Conservation (phyloP, 2,329 filamentous ascomycete species). For the Fusarium transvaalense region DNA sequence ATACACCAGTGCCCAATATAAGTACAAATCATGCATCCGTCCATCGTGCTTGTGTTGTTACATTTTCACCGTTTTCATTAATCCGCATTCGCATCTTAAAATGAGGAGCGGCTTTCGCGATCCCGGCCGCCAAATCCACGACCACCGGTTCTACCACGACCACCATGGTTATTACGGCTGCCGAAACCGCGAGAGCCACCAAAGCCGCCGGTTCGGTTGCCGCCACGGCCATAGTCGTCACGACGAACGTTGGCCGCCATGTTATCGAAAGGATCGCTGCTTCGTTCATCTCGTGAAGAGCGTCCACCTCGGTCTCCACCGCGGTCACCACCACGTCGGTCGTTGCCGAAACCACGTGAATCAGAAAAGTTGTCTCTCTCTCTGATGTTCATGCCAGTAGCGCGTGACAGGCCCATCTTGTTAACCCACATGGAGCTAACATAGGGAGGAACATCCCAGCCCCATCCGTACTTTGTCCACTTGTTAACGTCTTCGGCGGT, state of each 20-base stretch:
- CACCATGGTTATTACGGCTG: not conserved
- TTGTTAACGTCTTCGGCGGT: conserved; percentile 65
- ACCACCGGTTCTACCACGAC: conserved; percentile 20
- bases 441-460: conserved; percentile 62
- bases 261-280: conserved; percentile 43
- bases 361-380: conserved; percentile 10
- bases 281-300: conserved; percentile 17
- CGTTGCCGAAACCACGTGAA: not conserved
- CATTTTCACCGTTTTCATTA: conserved; percentile 30
- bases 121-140: conserved; percentile 2
- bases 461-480: conserved; percentile 65
- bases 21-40: conserved; percentile 46
- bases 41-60: conserved; percentile 38
- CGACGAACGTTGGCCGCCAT: conserved; percentile 47
- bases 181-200: conserved; percentile 12
- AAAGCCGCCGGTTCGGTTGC: conserved; percentile 15
- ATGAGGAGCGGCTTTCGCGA: conserved; percentile 17
- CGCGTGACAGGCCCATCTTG: conserved; percentile 51
- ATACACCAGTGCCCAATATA: conserved; percentile 46
- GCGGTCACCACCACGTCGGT: conserved; percentile 11
- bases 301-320: conserved; percentile 24
- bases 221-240: conserved; percentile 38
- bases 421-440: conserved; percentile 47
- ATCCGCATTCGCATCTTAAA: conserved; percentile 2
- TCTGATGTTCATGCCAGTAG: conserved; percentile 53